phyloP scores from a whole-genome alignment of 2,329 filamentous ascomycete genomes.

The Colletotrichum coccodes region DNA sequence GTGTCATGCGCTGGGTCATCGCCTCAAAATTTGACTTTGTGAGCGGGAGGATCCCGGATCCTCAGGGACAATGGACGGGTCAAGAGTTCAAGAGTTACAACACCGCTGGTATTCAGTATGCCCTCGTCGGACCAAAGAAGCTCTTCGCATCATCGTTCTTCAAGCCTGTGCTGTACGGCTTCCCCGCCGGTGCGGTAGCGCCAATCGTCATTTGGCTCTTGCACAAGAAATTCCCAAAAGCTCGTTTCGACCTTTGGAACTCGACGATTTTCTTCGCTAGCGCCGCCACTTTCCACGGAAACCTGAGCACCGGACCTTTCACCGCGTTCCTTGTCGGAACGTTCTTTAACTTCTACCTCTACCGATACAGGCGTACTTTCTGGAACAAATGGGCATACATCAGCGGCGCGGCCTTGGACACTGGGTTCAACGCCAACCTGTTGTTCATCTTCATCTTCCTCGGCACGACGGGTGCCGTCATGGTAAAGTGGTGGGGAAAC shows the following conservation, averaged over 20 bases:
- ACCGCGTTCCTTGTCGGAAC: conserved; percentile 68
- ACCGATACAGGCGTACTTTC: conserved; percentile 62
- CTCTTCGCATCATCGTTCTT: conserved; percentile 61
- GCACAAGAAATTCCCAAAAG: conserved; percentile 61
- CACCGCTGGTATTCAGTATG: conserved; percentile 68
- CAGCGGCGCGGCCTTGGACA: conserved; percentile 70
- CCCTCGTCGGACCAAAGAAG: conserved; percentile 57
- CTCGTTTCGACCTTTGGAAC: conserved; percentile 68
- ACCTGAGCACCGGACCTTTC: conserved; percentile 68
- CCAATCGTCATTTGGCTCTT: conserved; percentile 61
- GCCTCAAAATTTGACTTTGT: conserved; percentile 66
- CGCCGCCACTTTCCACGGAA: conserved; percentile 67
- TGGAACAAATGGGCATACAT: conserved; percentile 72
- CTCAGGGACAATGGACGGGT: conserved; percentile 70
- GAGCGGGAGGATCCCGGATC: conserved; percentile 59
- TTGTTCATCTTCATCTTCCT: conserved; percentile 69
- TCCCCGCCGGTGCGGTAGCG: conserved; percentile 58
- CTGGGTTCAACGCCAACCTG: conserved; percentile 71
- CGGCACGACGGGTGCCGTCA: conserved; percentile 63
- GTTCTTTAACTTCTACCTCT: conserved; percentile 68
- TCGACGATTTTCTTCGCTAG: conserved; percentile 70
- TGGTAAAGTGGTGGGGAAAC: conserved; percentile 74
- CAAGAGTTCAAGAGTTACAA: conserved; percentile 62
- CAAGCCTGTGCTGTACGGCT: conserved; percentile 60
- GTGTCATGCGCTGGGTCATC: conserved; percentile 68